Evolutionary conservation across 2,329 filamentous ascomycete species (phyloP), one percentile per base, ranked within the genome.

Genomic region (Diplodia corticola): DNA sequence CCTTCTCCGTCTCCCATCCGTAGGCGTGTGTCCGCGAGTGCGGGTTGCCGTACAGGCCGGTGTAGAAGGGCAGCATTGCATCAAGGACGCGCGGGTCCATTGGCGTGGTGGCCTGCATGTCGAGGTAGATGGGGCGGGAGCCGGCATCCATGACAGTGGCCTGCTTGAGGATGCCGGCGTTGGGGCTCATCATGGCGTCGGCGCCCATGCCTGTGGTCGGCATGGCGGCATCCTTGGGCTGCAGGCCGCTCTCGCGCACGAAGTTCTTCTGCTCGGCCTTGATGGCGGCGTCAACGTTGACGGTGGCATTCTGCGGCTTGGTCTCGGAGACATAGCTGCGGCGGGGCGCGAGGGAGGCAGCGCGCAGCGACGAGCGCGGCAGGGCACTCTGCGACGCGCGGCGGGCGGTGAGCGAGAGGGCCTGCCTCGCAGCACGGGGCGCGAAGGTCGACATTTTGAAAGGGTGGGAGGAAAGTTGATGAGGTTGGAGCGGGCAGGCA

Each of bases 21-120:
- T 99, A 99, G 26, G 95, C 93, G 79, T 99, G 95, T 66, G 95
- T 99, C 74, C 94, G 88, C 65, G 94, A 98, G 78, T 99, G 95
- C 46, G 95, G 95, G 79, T 99, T 99, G 71, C 95, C 95, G 76
- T 96, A 99, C 57, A 96, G 86, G 69, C 93, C 93, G 40, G 93
- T 94, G 77, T 93, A 93, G 80, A 88, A 99, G 0, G 95, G 95
- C 49, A 99, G 85, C 95, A 99, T 99, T 65, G 92, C 91, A 78
- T 99, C 95, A 53, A 99, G 86, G 35, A 99, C 95, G 70, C 95
- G 88, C 26, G 95, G 95, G 73, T 99, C 95, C 67, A 95, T 88
- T 20, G 95, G 95, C 0, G 95, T 99, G 1, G 95, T 99, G 40
- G 95, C 92, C 81, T 99, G 95, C 90, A 97, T 97, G 76, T 99